phyloP scores from a whole-genome alignment of 2,329 filamentous ascomycete genomes.

The Fusarium agapanthi region DNA sequence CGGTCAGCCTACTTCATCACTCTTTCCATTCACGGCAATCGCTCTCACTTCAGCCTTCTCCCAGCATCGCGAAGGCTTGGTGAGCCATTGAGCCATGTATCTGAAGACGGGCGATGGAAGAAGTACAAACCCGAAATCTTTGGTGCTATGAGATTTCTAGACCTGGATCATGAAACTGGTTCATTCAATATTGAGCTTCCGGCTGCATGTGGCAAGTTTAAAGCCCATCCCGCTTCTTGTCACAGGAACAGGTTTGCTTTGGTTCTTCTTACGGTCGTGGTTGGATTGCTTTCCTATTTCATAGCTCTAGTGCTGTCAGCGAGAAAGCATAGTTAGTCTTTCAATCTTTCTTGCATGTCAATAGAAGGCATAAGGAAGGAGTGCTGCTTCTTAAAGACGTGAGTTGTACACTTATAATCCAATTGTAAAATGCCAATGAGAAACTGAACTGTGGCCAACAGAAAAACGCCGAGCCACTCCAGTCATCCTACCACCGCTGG shows the following conservation, averaged over 20 bases:
- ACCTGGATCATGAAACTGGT: fast-evolving
- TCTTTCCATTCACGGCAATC: fast-evolving
- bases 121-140: fast-evolving
- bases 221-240: fast-evolving
- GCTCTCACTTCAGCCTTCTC: fast-evolving
- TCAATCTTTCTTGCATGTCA: fast-evolving
- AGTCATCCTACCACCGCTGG: not conserved
- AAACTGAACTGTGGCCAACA: no score
- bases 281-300: fast-evolving
- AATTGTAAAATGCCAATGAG: no score
- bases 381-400: no score
- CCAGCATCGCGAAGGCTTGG: fast-evolving
- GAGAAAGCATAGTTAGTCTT: not conserved
- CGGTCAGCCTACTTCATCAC: fast-evolving
- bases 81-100: fast-evolving
- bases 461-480: fast-evolving
- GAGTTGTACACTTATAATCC: no score
- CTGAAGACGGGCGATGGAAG: fast-evolving
- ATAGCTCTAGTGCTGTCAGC: fast-evolving
- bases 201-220: fast-evolving
- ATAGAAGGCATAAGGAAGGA: no score
- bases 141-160: fast-evolving
- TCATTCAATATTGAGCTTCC: fast-evolving
- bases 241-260: fast-evolving
- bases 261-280: not conserved